A percentile compares a stretch with the other conserved stretches of the same genome.
phyloP scores from a whole-genome alignment of 495 filamentous ascomycete species.

The Aspergillus hancockii region DNA sequence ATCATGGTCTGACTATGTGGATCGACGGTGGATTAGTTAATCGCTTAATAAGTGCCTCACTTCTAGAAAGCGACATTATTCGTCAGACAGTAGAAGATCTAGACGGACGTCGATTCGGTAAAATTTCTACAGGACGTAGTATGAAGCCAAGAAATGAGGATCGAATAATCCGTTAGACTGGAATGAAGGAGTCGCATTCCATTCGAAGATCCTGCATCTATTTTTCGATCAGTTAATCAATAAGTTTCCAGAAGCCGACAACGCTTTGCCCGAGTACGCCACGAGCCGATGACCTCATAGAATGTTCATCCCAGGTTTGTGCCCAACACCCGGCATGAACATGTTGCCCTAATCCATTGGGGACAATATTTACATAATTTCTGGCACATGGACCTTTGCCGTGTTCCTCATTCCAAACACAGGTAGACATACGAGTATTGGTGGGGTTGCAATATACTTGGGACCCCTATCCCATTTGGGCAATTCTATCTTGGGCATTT shows the following conservation, averaged over 20 bases:
- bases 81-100: neutral
- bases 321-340: neutral
- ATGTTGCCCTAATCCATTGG: neutral
- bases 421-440: too few relatives aligned
- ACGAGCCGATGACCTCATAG: neutral
- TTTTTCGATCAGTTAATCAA: neutral
- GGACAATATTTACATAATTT: neutral
- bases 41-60: neutral
- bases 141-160: neutral
- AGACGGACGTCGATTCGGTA: neutral
- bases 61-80: neutral
- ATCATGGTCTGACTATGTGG: neutral
- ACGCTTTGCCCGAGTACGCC: neutral
- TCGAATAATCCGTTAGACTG: neutral
- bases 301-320: neutral
- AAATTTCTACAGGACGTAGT: neutral
- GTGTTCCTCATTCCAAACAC: too few relatives aligned
- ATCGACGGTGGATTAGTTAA: conserved; percentile 4
- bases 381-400: too few relatives aligned
- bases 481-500: neutral
- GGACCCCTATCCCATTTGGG: neutral
- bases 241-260: neutral
- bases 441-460: neutral
- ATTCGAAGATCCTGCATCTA: neutral
- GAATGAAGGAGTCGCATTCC: neutral